Base-by-base conservation (phyloP, 2,329 filamentous ascomycete genomes). In the Penicillium sp. region DNA sequence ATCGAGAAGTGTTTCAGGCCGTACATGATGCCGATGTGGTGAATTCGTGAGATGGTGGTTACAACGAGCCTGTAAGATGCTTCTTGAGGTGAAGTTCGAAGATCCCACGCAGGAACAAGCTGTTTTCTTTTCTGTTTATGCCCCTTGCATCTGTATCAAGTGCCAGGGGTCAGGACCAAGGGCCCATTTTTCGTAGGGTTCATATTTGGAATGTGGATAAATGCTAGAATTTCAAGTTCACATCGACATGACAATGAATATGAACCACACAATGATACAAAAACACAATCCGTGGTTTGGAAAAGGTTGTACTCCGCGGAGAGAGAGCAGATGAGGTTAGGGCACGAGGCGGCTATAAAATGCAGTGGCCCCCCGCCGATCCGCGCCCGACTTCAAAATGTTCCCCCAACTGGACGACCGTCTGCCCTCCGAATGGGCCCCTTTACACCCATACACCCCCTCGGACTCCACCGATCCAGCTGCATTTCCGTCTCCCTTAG, bases 1-100 rank as follows among this genome's bases (percentile, higher is more conserved):
- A 63, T 29, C 6, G 58, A 53, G 14, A 65, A 49, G 44, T 60
- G 56, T 21, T 63, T 65, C 21, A 64, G 48, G 32, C 57, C 57
- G 51, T 60, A 63, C 63, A 65, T 65, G 45, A 43, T 16, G 34
- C 16, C 22, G 24, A 21, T 48, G 14, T 10, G 14, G 31, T n/a
- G 29, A 16, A 43, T n/a, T n/a, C 6, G n/a, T 5, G 34, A 13
- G 34, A 36, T n/a, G 10, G 31, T 34, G 13, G 10, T 36, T 36
- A 7, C 11, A 36, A 7, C 14, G 34, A 36, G 34, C n/a, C n/a
- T 14, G 34, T n/a, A 36, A n/a, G 34, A 7, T 7, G n/a, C 14
- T 36, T 14, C 6, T n/a, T n/a, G 34, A 14, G 14, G 11, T 14
- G 6, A 36, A 36, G 11, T n/a, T 27, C 3, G 2, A 5, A 36